Evolutionary conservation across 768 basidiomycete genomes (phyloP), one percentile per base, ranked within the genome.

Genomic region (Clathrus columnatus): DNA sequence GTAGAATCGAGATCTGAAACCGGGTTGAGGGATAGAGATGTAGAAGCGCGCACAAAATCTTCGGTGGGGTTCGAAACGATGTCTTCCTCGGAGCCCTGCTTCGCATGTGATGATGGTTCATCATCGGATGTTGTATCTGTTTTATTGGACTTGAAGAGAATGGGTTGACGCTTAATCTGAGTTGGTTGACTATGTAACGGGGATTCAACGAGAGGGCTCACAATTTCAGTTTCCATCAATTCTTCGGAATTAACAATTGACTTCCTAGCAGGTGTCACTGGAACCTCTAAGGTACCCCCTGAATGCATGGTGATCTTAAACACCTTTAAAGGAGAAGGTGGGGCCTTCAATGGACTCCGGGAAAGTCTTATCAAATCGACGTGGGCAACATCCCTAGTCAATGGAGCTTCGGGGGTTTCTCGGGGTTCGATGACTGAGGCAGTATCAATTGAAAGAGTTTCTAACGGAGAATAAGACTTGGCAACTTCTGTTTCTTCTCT

Each of bases 241-340:
- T 36, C n/a, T 36, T 36, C 36, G n/a, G 36, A n/a, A 36, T 36
- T 36, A n/a, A 36, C 14, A n/a, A n/a, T 36, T 8, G 43, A 18
- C 10, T 23, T 11, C 21, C n/a, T 54, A 26, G 18, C 27, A 27
- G 52, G 52, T 11, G 52, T 54, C 17, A 54, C 52, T 24, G 52
- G 52, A 30, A 54, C 52, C 24, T 24, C 2, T 10, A 54, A 28
- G 16, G 44, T 54, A 14, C 27, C 23, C 16, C 52, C 52, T 5
- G 20, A 20, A 6, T 46, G 23, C n/a, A 17, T 46, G 43, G 52
- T 54, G 17, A 54, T 54, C 18, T 54, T 44, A 26, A 54, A 54
- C 20, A 45, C 26, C 41, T 44, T 46, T 18, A 17, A 28, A 6
- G 52, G 52, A 18, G 52, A 54, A 20, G n/a, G 10, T 8, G 16